Percentiles rank a stretch among this genome's conserved stretches.
Evolutionary conservation across 257 asterid species (phyloP).

Genomic region (Primulina eburnea): DNA sequence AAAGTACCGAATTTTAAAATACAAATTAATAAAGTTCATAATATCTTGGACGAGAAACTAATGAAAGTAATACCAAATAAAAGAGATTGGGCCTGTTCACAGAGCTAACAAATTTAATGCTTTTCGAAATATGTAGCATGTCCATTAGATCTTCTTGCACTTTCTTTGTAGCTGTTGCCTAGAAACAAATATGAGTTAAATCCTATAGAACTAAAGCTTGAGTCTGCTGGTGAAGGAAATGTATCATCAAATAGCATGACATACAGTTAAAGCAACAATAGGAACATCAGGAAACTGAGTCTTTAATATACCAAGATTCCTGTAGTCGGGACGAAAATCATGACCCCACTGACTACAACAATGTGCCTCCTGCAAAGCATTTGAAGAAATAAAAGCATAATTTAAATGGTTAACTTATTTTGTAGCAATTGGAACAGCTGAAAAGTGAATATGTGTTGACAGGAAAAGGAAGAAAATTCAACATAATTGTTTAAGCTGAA

Average conservation of each 20-base stretch:
- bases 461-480: not conserved
- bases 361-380: conserved; percentile 88
- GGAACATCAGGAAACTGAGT: conserved; percentile 97
- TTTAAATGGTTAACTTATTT: conserved; percentile 3
- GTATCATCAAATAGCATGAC: conserved; percentile 28
- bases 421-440: conserved; percentile 19
- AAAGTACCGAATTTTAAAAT: conserved; percentile 16
- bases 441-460: not conserved
- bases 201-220: conserved; percentile 19
- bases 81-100: conserved; percentile 95
- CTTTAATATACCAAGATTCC: conserved; percentile 94
- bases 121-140: conserved; percentile 80
- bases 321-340: conserved; percentile 99
- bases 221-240: conserved; percentile 14
- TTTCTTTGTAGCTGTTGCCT: conserved; percentile 97
- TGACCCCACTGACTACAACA: conserved; percentile 99
- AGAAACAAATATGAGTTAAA: conserved; percentile 28
- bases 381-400: conserved; percentile 8
- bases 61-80: conserved; percentile 62
- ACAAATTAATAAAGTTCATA: conserved; percentile 17
- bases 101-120: conserved; percentile 81
- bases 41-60: conserved; percentile 14
- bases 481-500: too few species aligned
- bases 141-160: conserved; percentile 90
- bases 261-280: conserved; percentile 84